Conservation (phyloP, 495 filamentous ascomycete species). For the Polyplosphaeria fusca region DNA sequence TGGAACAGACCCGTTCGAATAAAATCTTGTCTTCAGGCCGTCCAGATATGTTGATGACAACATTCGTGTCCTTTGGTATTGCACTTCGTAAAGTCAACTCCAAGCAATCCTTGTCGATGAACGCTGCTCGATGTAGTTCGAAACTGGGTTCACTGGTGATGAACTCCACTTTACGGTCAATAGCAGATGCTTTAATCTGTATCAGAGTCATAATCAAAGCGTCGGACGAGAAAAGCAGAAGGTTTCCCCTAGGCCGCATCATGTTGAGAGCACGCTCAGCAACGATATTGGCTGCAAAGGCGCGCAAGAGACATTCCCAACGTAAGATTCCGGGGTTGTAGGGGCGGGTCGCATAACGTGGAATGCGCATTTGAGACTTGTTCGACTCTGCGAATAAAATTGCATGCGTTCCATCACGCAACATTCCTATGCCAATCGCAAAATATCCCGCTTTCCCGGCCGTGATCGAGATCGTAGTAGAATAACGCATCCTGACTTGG, state of each 20-base stretch:
- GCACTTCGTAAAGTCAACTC: neutral
- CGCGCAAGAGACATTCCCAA: neutral
- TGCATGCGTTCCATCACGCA: neutral
- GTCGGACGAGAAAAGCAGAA: neutral
- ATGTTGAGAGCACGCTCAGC: neutral
- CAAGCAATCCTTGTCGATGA: neutral
- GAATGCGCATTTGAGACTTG: neutral
- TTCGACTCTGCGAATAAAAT: neutral
- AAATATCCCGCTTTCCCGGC: neutral
- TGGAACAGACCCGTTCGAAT: neutral
- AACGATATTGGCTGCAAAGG: neutral
- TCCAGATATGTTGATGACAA: neutral
- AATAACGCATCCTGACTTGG: neutral
- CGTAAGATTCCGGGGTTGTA: neutral
- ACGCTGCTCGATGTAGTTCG: neutral
- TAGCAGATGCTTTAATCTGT: neutral
- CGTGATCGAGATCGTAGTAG: neutral
- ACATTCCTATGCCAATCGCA: neutral
- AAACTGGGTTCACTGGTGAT: constrained; percentile 2
- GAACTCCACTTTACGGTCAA: neutral
- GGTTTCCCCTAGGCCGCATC: neutral
- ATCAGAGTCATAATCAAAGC: neutral
- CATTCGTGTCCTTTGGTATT: neutral
- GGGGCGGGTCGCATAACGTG: neutral
- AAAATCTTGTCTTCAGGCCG: neutral